Conservation (phyloP, 768 basidiomycete species). For the Hygrocybe coccinea region DNA sequence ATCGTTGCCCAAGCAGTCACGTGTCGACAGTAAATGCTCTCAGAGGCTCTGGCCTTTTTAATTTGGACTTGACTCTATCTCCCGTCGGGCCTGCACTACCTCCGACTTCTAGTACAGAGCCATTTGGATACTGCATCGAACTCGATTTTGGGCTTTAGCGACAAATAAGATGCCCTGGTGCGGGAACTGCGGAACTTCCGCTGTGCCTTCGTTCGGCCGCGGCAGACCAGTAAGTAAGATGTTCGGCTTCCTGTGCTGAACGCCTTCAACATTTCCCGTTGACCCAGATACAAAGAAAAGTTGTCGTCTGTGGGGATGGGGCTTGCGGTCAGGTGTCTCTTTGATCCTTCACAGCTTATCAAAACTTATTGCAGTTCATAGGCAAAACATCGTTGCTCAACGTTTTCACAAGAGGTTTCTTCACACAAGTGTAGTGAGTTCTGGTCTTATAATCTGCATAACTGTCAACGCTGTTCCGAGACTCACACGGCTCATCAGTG, state of each 20-base stretch:
- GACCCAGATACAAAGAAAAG: slow-evolving; percentile 45
- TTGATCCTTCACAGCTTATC: not conserved
- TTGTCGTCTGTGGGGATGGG: slow-evolving; percentile 95
- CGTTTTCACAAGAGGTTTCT: slow-evolving; percentile 87
- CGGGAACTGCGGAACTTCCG: slow-evolving; percentile 41
- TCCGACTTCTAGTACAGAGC: no score
- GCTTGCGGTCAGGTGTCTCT: slow-evolving; percentile 63
- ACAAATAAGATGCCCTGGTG: slow-evolving; percentile 47
- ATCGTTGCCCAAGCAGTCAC: no score
- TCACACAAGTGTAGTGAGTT: slow-evolving; percentile 88
- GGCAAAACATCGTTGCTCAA: slow-evolving; percentile 83
- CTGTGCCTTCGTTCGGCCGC: slow-evolving; percentile 52
- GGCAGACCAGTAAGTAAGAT: slow-evolving; percentile 43
- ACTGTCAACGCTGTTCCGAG: slow-evolving; percentile 1
- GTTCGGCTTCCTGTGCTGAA: not conserved
- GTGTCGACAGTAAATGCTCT: no score
- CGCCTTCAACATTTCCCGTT: slow-evolving; percentile 2
- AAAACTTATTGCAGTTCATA: slow-evolving; percentile 25
- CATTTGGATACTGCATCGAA: not conserved
- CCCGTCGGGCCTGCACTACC: no score
- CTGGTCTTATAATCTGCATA: not conserved
- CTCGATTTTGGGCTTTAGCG: not conserved
- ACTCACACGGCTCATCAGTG: slow-evolving; percentile 39
- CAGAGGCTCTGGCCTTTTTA: no score
- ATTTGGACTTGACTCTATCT: no score